Base-by-base conservation (phyloP, 108 stramenopile genomes). In the Nannochloropsis oceanica region DNA sequence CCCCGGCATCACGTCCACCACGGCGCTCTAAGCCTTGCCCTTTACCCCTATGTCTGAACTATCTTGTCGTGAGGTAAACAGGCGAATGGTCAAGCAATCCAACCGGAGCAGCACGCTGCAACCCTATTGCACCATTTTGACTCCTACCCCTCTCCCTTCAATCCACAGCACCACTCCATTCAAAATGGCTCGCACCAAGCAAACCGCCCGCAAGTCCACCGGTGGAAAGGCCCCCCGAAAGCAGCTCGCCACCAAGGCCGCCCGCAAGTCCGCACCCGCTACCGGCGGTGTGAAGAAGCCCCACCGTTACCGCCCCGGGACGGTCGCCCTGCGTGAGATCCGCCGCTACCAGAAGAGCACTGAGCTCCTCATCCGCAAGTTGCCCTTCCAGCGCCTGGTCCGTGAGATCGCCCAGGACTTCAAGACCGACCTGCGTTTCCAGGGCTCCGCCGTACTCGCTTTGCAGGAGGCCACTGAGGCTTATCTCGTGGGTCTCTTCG, bases 371-470 rank as follows among this genome's bases (percentile, higher is more conserved):
- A 88, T 90, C 83, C 90, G 90, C 79, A 88, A 93, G 93, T 90
- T 92, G 12, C 93, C 93, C 86, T 94, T 94, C 91, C 93, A 93
- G 87, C 91, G 97, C 89, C 92, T 98, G 13, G 95, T 96, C 34
- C 93, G 95, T 91, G 97, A 96, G 93, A 96, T 98, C 83, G 96
- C 96, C 20, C 95, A 96, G 89, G 95, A 96, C 88, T 96, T 98
- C 94, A 96, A 96, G 94, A 94, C 92, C 81, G 97, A 98, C 91
- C 93, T 96, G 88, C 95, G 97, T 25, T 98, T 96, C 95, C 97
- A 97, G 89, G 95, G 94, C 88, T 94, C 95, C 73, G 97, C 97
- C 42, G 94, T 98, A 46, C 91, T 98, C 43, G 92, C 92, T 25
- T 88, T 92, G 43, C 92, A 92, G 90, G 92, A 92, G 88, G 89